These are phyloP conservation scores for Scorias spongiosa DNA, from an alignment of 2,329 filamentous ascomycete species.

Conservation along the genomic window DNA sequence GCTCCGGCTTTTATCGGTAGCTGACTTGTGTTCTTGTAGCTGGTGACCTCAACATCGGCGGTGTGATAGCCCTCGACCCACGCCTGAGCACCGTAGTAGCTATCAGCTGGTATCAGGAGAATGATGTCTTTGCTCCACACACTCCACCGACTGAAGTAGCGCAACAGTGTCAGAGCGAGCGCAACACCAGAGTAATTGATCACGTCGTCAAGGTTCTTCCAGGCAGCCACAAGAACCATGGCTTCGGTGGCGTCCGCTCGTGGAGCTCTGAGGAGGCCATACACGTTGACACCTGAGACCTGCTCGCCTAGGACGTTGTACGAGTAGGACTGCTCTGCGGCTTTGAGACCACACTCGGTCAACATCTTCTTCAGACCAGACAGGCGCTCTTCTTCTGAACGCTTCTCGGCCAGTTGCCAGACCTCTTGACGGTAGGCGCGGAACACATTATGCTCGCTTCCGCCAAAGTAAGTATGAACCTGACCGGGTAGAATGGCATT, in stretches of 20 bases:
- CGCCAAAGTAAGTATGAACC: conserved; percentile 94
- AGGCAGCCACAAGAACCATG: conserved; percentile 80
- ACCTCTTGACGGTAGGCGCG: conserved; percentile 80
- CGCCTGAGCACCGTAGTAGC: conserved; percentile 76
- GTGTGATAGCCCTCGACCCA: conserved; percentile 98
- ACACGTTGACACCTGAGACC: conserved; percentile 74
- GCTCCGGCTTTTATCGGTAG: conserved; percentile 84
- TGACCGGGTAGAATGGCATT: conserved; percentile 91
- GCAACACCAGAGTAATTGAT: conserved; percentile 79
- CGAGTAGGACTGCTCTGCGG: conserved; percentile 73
- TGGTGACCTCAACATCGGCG: conserved; percentile 52
- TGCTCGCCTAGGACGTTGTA: conserved; percentile 64
- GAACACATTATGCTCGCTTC: conserved; percentile 90
- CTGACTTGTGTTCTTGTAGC: conserved; percentile 42
- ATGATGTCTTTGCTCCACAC: conserved; percentile 99
- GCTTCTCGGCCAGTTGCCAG: conserved; percentile 39
- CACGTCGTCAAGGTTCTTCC: conserved; percentile 64
- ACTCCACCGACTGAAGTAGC: conserved; percentile 96
- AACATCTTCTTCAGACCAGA: conserved; percentile 58
- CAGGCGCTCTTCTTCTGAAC: conserved; percentile 22
- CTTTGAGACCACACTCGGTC: conserved; percentile 66
- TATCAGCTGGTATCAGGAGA: conserved; percentile 76
- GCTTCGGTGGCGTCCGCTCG: conserved; percentile 94
- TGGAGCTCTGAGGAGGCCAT: conserved; percentile 83
- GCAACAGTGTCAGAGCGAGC: conserved; percentile 68